phyloP scores from a whole-genome alignment of 176 grass and related monocot genomes.

The Carex scoparia region DNA sequence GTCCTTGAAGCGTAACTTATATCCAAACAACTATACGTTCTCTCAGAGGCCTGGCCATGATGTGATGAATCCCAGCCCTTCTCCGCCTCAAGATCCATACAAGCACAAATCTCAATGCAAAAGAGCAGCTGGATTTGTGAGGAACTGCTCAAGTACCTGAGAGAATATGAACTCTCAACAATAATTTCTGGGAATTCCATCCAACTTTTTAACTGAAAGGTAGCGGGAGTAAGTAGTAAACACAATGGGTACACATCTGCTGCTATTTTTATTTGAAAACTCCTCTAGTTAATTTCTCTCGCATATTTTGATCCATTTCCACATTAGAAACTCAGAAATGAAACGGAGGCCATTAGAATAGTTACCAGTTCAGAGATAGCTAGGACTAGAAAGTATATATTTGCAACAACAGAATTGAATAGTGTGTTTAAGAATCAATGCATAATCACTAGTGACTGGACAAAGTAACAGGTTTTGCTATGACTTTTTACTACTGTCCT shows the following conservation, averaged over 20 bases:
- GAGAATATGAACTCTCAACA: background rate
- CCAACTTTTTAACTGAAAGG: background rate
- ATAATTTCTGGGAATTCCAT: background rate
- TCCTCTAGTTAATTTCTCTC: background rate
- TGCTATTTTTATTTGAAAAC: background rate
- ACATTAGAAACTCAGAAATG: background rate
- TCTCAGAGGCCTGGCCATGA: background rate
- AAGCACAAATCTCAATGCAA: background rate
- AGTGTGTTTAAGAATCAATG: background rate
- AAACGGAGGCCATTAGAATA: background rate
- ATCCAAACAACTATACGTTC: background rate
- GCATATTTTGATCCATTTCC: background rate
- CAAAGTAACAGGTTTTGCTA: no score
- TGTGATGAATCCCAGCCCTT: background rate
- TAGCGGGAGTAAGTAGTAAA: background rate
- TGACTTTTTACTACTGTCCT: no score
- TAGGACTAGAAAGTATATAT: background rate
- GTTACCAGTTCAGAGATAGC: conserved; percentile 3
- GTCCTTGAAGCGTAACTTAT: background rate
- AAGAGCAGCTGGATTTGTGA: background rate
- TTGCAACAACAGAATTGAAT: background rate
- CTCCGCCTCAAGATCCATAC: background rate
- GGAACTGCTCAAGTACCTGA: background rate
- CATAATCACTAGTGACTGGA: no score
- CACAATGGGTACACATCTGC: background rate